Base-by-base conservation (phyloP, 2,329 filamentous ascomycete species). In the Venturia pyrina region DNA sequence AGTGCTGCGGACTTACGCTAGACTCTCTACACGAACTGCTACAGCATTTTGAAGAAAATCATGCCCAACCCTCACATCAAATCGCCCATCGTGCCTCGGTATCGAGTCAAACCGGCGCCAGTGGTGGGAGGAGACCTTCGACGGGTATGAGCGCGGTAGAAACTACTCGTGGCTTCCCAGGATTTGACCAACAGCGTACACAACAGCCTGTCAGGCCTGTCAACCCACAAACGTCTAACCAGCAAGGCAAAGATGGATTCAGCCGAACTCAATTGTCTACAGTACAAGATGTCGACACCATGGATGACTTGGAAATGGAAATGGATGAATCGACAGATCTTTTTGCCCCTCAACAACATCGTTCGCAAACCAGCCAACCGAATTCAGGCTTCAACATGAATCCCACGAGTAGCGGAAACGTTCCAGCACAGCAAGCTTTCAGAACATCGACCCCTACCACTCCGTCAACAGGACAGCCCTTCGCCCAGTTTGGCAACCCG, bases 41-140 rank as follows among this genome's bases (percentile, higher is more conserved):
- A 60, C 92, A 96, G 74, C 95, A 99, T 76, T 99, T 97, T 75
- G 95, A 99, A 78, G 93, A 97, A 78, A 86, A 89, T 65, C 95
- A 99, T 77, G 93, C 92, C 19, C 87, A 90, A 69, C 83, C 89
- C 69, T 82, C 84, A 34, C 78, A 81, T 63, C 77, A 81, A 67
- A 75, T 64, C n/a, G n/a, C 61, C 13, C 65, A 63, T 8, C 62
- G 66, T 19, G 40, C 65, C 2, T 67, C 66, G 11, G 56, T 66
- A 32, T 67, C 66, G 21, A 64, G 57, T 50, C 66, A 67, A 37
- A 63, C 21, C 10, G 66, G 65, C 17, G 5, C 50, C 21, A n/a
- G 37, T 44, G 34, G 34, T 28, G 32, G 34, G 28, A 34, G 61
- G 15, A 15, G 61, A 17, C 61, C 59, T 4, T 66, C 60, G 46